Percentiles rank a stretch among this genome's conserved stretches.
phyloP scores from a whole-genome alignment of 306 rosid species.

The Heteromeles arbutifolia region DNA sequence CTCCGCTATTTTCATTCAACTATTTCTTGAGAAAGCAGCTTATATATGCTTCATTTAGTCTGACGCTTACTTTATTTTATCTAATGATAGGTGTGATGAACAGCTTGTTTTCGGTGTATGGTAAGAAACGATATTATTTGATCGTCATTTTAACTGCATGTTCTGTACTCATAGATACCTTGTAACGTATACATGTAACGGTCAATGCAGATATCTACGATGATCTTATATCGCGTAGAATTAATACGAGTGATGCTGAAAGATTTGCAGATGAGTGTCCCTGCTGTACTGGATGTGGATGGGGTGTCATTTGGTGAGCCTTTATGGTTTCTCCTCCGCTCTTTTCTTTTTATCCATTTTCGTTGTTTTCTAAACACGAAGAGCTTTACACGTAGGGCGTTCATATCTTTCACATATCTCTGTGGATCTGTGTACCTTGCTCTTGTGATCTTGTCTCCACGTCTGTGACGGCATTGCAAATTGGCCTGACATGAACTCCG shows the following conservation, averaged over 20 bases:
- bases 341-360: background rate
- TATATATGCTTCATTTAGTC: background rate
- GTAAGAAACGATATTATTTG: constrained; percentile 10
- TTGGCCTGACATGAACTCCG: constrained; percentile 71
- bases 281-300: constrained; percentile 63
- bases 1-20: background rate
- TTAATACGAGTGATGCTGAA: constrained; percentile 63
- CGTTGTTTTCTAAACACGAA: constrained; percentile 1
- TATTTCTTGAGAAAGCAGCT: background rate
- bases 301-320: constrained; percentile 69
- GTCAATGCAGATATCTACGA: constrained; percentile 54
- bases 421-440: constrained; percentile 59
- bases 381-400: constrained; percentile 35
- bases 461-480: constrained; percentile 26
- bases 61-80: background rate
- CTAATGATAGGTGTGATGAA: constrained; percentile 58
- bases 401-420: constrained; percentile 46
- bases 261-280: constrained; percentile 66
- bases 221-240: constrained; percentile 60
- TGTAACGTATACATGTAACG: background rate
- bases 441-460: constrained; percentile 50
- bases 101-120: constrained; percentile 64
- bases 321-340: background rate
- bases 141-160: background rate
- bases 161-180: constrained; percentile 1